Evolutionary conservation across 306 rosid species (phyloP).

Genomic region (Quillaja saponaria): DNA sequence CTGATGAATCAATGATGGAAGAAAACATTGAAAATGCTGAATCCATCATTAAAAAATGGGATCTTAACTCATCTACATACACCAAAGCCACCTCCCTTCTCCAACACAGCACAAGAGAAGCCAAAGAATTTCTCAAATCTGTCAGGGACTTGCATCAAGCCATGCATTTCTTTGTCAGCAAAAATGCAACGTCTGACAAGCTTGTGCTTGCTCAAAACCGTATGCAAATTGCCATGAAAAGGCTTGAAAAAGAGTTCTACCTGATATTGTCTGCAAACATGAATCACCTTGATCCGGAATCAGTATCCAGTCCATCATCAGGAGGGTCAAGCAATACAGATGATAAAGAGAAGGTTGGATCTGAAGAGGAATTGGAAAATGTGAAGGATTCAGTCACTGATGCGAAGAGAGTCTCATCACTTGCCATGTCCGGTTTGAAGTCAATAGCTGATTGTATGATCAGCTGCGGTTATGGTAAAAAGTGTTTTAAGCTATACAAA

Average conservation of each 20-base stretch:
- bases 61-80: conserved; percentile 34
- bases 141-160: conserved; percentile 35
- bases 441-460: conserved; percentile 64
- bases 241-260: conserved; percentile 51
- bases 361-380: conserved; percentile 30
- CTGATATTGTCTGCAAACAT: conserved; percentile 40
- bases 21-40: conserved; percentile 35
- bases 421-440: conserved; percentile 45
- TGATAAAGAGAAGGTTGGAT: conserved; percentile 15
- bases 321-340: conserved; percentile 22
- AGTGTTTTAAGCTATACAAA: conserved; percentile 46
- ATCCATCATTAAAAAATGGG: conserved; percentile 51
- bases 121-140: conserved; percentile 38
- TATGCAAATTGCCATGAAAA: conserved; percentile 55
- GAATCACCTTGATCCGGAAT: conserved; percentile 43
- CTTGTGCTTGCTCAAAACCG: conserved; percentile 48
- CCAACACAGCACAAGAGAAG: conserved; percentile 39
- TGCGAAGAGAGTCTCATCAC: conserved; percentile 31
- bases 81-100: conserved; percentile 40
- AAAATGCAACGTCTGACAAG: conserved; percentile 26
- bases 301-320: conserved; percentile 34
- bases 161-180: conserved; percentile 36
- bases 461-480: conserved; percentile 51
- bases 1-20: conserved; percentile 32
- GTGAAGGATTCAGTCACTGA: conserved; percentile 21